Conservation (phyloP, 2,329 filamentous ascomycete genomes). For the Hymenoscyphus fraxineus region DNA sequence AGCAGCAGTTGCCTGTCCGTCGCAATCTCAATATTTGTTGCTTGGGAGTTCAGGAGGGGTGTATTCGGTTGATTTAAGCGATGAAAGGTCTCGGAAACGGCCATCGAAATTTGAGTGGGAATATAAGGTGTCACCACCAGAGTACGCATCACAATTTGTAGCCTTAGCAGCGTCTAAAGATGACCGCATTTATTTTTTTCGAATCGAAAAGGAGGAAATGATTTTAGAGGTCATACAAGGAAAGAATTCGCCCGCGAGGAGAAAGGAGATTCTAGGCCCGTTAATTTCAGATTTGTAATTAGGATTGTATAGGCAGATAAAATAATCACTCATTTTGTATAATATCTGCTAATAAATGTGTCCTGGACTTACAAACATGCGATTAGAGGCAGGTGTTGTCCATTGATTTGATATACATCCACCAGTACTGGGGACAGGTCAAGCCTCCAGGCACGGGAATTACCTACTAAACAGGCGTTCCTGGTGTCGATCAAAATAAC, state of each 20-base stretch:
- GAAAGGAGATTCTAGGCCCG: neutral
- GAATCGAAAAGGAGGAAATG: constrained; percentile 1
- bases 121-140: neutral
- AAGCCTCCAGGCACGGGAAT: no score
- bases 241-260: neutral
- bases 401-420: neutral
- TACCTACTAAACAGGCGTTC: neutral
- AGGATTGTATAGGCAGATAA: no score
- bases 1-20: neutral
- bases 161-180: neutral
- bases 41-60: neutral
- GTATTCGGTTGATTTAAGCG: neutral
- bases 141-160: neutral
- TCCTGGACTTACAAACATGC: neutral
- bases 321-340: neutral
- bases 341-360: neutral
- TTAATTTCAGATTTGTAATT: no score
- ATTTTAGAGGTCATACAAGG: neutral
- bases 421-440: no score
- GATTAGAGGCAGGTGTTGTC: neutral
- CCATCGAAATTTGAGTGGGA: neutral
- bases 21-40: neutral
- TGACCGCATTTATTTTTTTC: neutral
- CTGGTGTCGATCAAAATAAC: neutral
- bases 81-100: neutral